A percentile compares a stretch with the other conserved stretches of the same genome.
Conservation (phyloP, 805 yeast species). For the Hanseniaspora guilliermondii region DNA sequence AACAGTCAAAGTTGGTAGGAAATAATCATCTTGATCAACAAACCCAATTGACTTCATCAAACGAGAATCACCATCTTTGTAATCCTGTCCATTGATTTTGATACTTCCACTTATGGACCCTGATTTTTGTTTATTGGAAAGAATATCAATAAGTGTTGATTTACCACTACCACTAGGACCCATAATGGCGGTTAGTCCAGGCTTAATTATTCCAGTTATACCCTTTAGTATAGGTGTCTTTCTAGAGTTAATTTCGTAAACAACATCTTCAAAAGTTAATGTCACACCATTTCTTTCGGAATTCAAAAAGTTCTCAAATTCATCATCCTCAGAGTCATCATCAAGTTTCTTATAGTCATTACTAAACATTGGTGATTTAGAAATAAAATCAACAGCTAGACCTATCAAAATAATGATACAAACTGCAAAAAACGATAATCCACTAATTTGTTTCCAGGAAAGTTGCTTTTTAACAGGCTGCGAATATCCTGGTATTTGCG, state of each 20-base stretch:
- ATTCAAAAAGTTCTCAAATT: slow-evolving; percentile 32
- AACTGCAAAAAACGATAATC: slow-evolving; percentile 33
- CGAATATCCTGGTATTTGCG: slow-evolving; percentile 80
- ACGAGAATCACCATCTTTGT: slow-evolving; percentile 8
- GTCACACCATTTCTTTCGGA: slow-evolving; percentile 53
- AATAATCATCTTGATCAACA: slow-evolving; percentile 89
- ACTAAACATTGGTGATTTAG: slow-evolving; percentile 50
- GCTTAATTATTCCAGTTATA: slow-evolving; percentile 65
- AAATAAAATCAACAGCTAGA: slow-evolving; percentile 35
- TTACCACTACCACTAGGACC: slow-evolving; percentile 99
- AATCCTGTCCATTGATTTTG: slow-evolving; percentile 53
- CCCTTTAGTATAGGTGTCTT: slow-evolving; percentile 38
- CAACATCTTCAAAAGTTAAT: slow-evolving; percentile 60
- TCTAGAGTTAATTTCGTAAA: slow-evolving; percentile 41
- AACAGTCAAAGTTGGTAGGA: slow-evolving; percentile 86
- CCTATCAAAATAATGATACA: slow-evolving; percentile 28
- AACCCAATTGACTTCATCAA: slow-evolving; percentile 59
- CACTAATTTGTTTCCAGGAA: slow-evolving; percentile 35
- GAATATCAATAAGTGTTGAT: slow-evolving; percentile 80
- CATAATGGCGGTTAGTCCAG: slow-evolving; percentile 89
- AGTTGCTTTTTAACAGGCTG: slow-evolving; percentile 27
- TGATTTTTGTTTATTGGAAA: slow-evolving; percentile 76
- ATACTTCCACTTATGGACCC: slow-evolving; percentile 61
- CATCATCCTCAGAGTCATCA: slow-evolving; percentile 16
- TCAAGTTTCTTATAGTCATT: slow-evolving; percentile 17